A percentile compares a stretch with the other conserved stretches of the same genome.
phyloP scores from a whole-genome alignment of 306 rosid species.

The Geum urbanum region DNA sequence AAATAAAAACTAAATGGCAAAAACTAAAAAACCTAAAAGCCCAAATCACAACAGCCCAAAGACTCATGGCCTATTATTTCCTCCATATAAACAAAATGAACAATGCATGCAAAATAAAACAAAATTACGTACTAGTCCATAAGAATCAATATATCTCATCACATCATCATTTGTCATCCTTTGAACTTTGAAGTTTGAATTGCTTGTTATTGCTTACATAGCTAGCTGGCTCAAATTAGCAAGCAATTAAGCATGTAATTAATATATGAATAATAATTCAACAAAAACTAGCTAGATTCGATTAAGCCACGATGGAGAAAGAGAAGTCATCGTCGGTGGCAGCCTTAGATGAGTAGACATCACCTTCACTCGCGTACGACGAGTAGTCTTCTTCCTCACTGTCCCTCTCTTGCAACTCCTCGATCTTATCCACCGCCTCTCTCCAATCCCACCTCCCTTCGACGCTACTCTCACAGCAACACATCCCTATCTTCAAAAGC shows the following conservation, averaged over 20 bases:
- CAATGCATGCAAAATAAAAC: too few relatives aligned
- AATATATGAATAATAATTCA: not conserved
- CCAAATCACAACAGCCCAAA: too few relatives aligned
- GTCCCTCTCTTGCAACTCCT: slow-evolving; percentile 54
- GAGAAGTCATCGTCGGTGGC: slow-evolving; percentile 55
- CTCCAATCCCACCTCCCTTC: slow-evolving; percentile 55
- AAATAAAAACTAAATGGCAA: too few relatives aligned
- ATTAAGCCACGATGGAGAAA: slow-evolving; percentile 25
- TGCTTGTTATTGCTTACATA: slow-evolving; percentile 1
- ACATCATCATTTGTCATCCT: not conserved
- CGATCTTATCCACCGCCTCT: slow-evolving; percentile 53
- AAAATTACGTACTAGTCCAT: too few relatives aligned
- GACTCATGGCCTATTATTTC: too few relatives aligned
- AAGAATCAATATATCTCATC: too few relatives aligned
- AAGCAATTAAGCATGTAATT: not conserved
- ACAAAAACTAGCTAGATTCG: not conserved
- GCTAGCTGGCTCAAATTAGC: not conserved
- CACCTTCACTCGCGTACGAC: slow-evolving; percentile 38
- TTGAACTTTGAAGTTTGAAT: too few relatives aligned
- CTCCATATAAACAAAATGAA: too few relatives aligned
- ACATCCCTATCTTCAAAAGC: slow-evolving; percentile 64
- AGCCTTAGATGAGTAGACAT: slow-evolving; percentile 38
- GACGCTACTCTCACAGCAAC: slow-evolving; percentile 51
- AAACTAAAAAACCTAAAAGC: too few relatives aligned
- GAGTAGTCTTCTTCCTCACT: slow-evolving; percentile 34